These are phyloP conservation scores for Funneliformis geosporum DNA, from an alignment of 192 early-diverging fungal species.

Conservation along the genomic window DNA sequence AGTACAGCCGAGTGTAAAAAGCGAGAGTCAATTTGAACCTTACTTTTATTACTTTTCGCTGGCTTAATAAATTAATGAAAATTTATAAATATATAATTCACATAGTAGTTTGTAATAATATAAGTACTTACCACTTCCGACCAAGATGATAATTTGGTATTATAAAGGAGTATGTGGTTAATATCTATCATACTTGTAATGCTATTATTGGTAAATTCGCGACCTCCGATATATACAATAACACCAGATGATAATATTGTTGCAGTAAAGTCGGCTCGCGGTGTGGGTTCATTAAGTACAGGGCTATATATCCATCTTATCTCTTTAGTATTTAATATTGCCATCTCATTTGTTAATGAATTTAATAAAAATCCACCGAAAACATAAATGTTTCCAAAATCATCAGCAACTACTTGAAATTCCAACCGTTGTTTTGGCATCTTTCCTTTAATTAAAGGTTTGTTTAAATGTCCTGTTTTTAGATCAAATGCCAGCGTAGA, in stretches of 20 bases:
- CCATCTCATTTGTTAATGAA: no score
- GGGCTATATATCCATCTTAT: neutral
- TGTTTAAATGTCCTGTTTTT: neutral
- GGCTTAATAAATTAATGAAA: neutral
- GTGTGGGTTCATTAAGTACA: neutral
- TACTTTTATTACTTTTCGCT: neutral
- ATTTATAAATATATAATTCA: neutral
- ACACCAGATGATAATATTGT: neutral
- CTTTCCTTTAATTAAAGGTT: neutral
- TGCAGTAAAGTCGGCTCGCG: neutral
- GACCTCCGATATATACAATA: neutral
- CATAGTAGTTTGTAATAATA: neutral
- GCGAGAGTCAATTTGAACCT: neutral
- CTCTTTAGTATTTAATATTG: neutral
- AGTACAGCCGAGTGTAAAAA: neutral
- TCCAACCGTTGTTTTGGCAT: neutral
- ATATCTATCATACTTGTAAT: neutral
- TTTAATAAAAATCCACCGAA: no score
- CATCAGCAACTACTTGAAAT: neutral
- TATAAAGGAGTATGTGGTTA: neutral
- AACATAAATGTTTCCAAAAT: slow-evolving; percentile 10
- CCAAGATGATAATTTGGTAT: neutral
- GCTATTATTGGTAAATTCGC: neutral
- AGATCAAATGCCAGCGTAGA: no score
- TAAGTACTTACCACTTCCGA: neutral